phyloP scores from a whole-genome alignment of 2,329 filamentous ascomycete genomes.

The Eurotiales sp. region DNA sequence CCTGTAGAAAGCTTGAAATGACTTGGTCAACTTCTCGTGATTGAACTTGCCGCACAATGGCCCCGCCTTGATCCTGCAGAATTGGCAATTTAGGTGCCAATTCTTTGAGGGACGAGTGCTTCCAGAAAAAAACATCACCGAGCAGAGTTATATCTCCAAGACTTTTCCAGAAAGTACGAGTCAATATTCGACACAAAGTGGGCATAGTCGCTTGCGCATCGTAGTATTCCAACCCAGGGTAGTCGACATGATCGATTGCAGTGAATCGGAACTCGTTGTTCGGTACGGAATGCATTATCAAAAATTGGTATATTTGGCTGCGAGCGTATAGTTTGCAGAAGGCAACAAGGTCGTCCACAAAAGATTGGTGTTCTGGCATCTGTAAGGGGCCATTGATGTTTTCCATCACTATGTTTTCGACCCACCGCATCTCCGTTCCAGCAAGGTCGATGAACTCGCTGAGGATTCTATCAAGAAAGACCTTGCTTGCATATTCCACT shows the following conservation, averaged over 20 bases:
- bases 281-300: constrained; percentile 5
- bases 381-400: constrained; percentile 19
- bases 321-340: constrained; percentile 31
- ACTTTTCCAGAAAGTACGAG: constrained; percentile 28
- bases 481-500: constrained; percentile 57
- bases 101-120: constrained; percentile 1
- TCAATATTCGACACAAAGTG: constrained; percentile 25
- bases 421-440: constrained; percentile 37
- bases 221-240: constrained; percentile 13
- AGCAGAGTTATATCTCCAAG: constrained; percentile 5
- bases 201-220: constrained; percentile 18
- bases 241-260: background rate
- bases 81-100: constrained; percentile 4
- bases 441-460: constrained; percentile 30
- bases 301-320: constrained; percentile 23
- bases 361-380: constrained; percentile 15
- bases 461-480: constrained; percentile 49
- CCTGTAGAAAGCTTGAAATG: background rate
- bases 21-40: background rate
- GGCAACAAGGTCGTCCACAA: constrained; percentile 20
- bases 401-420: constrained; percentile 27
- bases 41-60: background rate
- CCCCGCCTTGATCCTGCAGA: constrained; percentile 5
- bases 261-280: background rate
- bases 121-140: background rate